Evolutionary conservation across 208 protist species (phyloP), one percentile per base, ranked within the genome.

Genomic region (Hexamita inflata): DNA sequence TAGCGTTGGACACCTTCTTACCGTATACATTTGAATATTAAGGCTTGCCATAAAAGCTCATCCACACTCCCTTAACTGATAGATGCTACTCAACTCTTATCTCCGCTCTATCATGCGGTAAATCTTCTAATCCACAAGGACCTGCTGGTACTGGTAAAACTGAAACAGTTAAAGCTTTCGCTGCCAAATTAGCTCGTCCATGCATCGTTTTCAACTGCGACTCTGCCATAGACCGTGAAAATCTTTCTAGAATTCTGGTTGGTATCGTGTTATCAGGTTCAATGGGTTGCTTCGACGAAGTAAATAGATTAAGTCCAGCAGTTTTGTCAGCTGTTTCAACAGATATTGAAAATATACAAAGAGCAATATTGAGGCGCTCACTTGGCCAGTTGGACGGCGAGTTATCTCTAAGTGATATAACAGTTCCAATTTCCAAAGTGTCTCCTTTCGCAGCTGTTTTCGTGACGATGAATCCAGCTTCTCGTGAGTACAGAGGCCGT

Each of bases 171-270:
- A 95, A 96, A 79, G 91, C 93, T 80, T 82, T 96, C 4, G 89
- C 88, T 65, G 90, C 91, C 75, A 86, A 87, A 0, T 81, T 95
- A 28, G 92, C 88, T 32, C 80, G 88, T 38, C 89, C 81, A 45
- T 87, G 82, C 76, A 81, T 90, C 30, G 94, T 98, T 60, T 98
- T 97, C 86, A 98, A 98, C 83, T 98, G 95, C 85, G 93, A 89
- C 28, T 93, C 97, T 78, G 88, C 91, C 62, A 89, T 95, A 42
- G 90, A 92, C 26, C 89, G 89, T 59, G 90, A 73, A 30, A 73
- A 76, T 62, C 81, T 88, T 68, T 59, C 61, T 11, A 45, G 82
- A 42, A 80, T 88, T 58, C 83, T 88, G 68, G 73, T 76, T 38
- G 85, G 86, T 13, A 66, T 88, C 19, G 74, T 82, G 1, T 73